Base-by-base conservation (phyloP, 2,329 filamentous ascomycete species). In the Raffaelea deltoideospora region DNA sequence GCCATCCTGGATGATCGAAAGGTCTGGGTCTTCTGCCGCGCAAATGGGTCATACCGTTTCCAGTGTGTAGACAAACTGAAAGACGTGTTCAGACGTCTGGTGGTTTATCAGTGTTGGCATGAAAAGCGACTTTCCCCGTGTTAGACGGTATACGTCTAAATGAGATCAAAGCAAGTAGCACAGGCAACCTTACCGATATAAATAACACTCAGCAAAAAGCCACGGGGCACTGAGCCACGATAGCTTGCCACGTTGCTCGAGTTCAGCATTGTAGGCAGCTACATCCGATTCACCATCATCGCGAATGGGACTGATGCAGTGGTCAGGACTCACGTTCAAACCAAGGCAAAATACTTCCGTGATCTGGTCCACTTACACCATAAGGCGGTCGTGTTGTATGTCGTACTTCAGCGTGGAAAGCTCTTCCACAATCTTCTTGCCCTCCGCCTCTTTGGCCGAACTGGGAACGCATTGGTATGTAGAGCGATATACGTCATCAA, bases 161-260 rank as follows among this genome's bases (percentile, higher is more conserved):
- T n/a, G n/a, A n/a, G n/a, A n/a, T n/a, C n/a, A n/a, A 8, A 26
- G 23, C 8, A 26, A 26, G 8, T 26, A 26, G 23, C 23, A 26
- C 8, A 13, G 23, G 13, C 23, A 26, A 26, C 23, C 43, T 9
- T 60, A 79, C 76, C 81, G 69, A 63, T 88, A 96, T 40, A 98
- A 69, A 56, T 96, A 96, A 64, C 90, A 96, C 63, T 98, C 90
- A 20, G 79, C 66, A 57, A 75, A 98, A 2, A 98, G 69, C 90
- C 90, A 98, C 6, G 86, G 72, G 5, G 79, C 75, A 43, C 79
- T 69, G 52, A 88, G 79, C 90, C 90, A 98, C 33, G 70, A 76
- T 0, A 81, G 74, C 33, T 69, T 72, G 31, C 78, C 81, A 17
- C 85, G 68, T 45, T 77, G 67, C 46, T 79, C 70, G 6, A 98